Evolutionary conservation across 352 stramenopile species (phyloP).

Genomic region (Phytophthora vignae): DNA sequence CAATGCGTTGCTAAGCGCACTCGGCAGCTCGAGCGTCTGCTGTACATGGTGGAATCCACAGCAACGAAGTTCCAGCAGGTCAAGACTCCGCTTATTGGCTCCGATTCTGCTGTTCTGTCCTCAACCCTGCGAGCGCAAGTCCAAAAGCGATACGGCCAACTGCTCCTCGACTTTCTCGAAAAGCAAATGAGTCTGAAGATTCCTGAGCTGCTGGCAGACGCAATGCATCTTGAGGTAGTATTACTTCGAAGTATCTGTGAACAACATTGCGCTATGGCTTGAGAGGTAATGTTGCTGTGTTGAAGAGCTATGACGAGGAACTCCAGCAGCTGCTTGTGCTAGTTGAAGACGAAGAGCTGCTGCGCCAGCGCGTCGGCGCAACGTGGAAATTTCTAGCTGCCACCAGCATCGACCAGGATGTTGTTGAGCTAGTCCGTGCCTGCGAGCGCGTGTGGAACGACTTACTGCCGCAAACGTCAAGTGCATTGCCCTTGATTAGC

Average conservation of each 20-base stretch:
- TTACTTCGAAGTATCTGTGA: too few species aligned
- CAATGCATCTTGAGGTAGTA: conserved; percentile 38
- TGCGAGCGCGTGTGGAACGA: conserved; percentile 27
- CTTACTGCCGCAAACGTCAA: conserved; percentile 26
- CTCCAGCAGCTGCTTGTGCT: conserved; percentile 43
- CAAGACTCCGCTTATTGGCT: conserved; percentile 11
- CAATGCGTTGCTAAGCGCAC: conserved; percentile 45
- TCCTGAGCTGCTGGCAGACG: conserved; percentile 22
- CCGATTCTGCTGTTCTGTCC: conserved; percentile 5
- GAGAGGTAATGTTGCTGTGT: neutral
- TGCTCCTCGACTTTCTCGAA: conserved; percentile 39
- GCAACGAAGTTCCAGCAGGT: conserved; percentile 26
- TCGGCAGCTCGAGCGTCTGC: conserved; percentile 42
- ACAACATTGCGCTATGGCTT: neutral
- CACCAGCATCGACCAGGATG: conserved; percentile 24
- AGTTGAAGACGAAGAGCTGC: conserved; percentile 40
- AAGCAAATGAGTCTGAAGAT: conserved; percentile 20
- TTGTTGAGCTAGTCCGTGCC: conserved; percentile 11
- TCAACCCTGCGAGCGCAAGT: conserved; percentile 8
- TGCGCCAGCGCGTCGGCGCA: conserved; percentile 25
- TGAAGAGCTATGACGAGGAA: conserved; percentile 30
- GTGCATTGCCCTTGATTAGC: conserved; percentile 6
- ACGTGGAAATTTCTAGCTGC: conserved; percentile 31
- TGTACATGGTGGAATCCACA: conserved; percentile 39
- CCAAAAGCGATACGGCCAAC: conserved; percentile 29